phyloP scores from a whole-genome alignment of 139 green algal genomes.

The Chlamydomonas applanata region DNA sequence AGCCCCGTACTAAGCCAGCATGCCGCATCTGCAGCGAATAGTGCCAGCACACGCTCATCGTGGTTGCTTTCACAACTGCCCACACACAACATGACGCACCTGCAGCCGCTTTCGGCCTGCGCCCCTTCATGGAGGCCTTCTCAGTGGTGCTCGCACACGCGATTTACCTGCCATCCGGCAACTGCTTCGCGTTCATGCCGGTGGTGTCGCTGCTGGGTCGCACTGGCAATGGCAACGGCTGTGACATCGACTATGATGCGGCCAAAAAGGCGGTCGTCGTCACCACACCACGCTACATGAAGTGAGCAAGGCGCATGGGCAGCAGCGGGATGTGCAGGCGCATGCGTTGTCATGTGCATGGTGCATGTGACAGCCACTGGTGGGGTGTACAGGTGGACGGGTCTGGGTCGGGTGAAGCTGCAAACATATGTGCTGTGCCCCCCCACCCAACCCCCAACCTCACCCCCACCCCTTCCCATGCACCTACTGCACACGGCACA shows the following conservation, averaged over 20 bases:
- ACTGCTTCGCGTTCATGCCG: conserved; percentile 91
- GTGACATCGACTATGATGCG: conserved; percentile 78
- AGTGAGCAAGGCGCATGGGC: conserved; percentile 28
- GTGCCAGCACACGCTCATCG: too few species aligned
- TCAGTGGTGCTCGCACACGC: conserved; percentile 75
- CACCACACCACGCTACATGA: conserved; percentile 50
- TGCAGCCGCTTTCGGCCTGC: conserved; percentile 49
- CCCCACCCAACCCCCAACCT: too few species aligned
- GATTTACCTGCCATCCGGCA: conserved; percentile 79
- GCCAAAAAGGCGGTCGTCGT: conserved; percentile 55
- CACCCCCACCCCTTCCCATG: too few species aligned
- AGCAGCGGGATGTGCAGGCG: neutral
- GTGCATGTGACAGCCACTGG: too few species aligned
- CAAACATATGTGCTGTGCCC: too few species aligned
- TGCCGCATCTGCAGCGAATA: too few species aligned
- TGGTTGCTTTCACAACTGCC: too few species aligned
- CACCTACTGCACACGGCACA: too few species aligned
- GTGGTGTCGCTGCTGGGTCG: conserved; percentile 44
- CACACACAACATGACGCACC: neutral
- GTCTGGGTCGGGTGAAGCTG: too few species aligned
- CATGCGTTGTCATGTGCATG: neutral
- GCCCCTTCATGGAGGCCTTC: conserved; percentile 75
- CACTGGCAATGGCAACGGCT: conserved; percentile 56
- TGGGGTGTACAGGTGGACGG: too few species aligned
- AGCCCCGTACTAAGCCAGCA: too few species aligned